Evolutionary conservation across 768 basidiomycete species (phyloP).

Genomic region (Arthromyces matolae): DNA sequence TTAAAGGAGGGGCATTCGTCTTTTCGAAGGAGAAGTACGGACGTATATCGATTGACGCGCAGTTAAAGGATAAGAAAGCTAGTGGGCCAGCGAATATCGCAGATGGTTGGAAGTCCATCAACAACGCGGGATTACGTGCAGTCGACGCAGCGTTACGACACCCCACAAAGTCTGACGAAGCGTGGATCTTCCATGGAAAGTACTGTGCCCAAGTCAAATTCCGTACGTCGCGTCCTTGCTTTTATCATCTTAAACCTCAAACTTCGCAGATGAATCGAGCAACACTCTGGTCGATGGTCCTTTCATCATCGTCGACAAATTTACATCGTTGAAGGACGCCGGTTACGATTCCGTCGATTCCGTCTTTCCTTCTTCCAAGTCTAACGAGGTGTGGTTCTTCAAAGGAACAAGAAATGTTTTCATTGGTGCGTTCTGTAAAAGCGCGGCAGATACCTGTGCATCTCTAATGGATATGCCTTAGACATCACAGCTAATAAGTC

Average conservation of each 20-base stretch:
- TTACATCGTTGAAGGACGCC: neutral
- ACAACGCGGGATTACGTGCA: neutral
- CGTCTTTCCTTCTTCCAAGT: neutral
- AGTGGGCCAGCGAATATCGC: neutral
- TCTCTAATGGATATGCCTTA: neutral
- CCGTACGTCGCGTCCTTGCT: neutral
- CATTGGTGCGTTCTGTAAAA: neutral
- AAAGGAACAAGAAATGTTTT: neutral
- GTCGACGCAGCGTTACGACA: neutral
- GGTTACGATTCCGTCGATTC: neutral
- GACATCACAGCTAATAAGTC: neutral
- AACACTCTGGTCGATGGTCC: neutral
- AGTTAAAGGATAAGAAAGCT: neutral
- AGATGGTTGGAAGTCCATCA: neutral
- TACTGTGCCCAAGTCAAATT: neutral
- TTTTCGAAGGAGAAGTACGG: conserved; percentile 6
- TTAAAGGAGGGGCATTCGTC: neutral
- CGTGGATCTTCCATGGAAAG: conserved; percentile 3
- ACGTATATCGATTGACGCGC: neutral
- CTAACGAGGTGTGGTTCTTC: conserved; percentile 1
- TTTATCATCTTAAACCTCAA: neutral
- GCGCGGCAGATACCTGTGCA: neutral
- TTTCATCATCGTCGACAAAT: conserved; percentile 2
- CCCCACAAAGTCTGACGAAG: neutral
- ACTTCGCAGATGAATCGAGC: neutral